Conservation (phyloP, 352 stramenopile genomes). For the Globisporangium rhizosaccharum region DNA sequence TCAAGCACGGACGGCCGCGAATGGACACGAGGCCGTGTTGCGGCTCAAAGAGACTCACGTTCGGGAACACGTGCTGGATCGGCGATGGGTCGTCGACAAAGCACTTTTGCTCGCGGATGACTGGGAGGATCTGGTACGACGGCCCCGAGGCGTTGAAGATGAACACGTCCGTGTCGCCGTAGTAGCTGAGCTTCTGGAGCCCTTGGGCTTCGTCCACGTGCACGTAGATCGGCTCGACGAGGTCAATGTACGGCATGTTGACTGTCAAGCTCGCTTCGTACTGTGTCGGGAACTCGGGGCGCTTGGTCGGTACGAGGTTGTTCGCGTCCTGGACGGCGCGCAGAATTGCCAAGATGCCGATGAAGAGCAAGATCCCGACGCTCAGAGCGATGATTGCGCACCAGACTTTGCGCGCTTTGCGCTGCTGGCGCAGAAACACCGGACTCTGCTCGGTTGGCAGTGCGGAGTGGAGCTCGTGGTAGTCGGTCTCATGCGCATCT, state of each 20-base stretch:
- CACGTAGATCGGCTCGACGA: slow-evolving; percentile 85
- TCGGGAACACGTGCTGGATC: slow-evolving; percentile 82
- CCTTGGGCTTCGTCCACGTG: slow-evolving; percentile 69
- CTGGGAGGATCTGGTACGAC: slow-evolving; percentile 80
- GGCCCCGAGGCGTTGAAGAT: slow-evolving; percentile 79
- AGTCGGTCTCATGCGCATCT: slow-evolving; percentile 6
- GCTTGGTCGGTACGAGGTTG: slow-evolving; percentile 60
- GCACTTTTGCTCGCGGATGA: slow-evolving; percentile 72
- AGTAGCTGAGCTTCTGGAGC: slow-evolving; percentile 85
- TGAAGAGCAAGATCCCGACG: slow-evolving; percentile 76
- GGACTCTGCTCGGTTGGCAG: slow-evolving; percentile 33
- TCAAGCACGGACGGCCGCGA: slow-evolving; percentile 65
- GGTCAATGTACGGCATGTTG: slow-evolving; percentile 87
- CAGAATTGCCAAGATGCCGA: slow-evolving; percentile 75
- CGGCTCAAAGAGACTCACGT: slow-evolving; percentile 79
- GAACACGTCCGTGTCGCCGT: slow-evolving; percentile 84
- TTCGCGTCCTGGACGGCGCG: slow-evolving; percentile 76
- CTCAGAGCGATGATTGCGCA: slow-evolving; percentile 77
- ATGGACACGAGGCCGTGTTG: slow-evolving; percentile 77
- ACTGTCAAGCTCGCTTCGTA: slow-evolving; percentile 86
- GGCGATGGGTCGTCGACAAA: slow-evolving; percentile 53
- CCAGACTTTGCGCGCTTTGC: slow-evolving; percentile 70
- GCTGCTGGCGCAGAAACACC: slow-evolving; percentile 41
- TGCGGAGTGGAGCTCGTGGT: slow-evolving; percentile 14
- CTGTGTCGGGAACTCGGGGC: slow-evolving; percentile 68